Conservation (phyloP, 331 rosid species). For the Telfairia occidentalis region DNA sequence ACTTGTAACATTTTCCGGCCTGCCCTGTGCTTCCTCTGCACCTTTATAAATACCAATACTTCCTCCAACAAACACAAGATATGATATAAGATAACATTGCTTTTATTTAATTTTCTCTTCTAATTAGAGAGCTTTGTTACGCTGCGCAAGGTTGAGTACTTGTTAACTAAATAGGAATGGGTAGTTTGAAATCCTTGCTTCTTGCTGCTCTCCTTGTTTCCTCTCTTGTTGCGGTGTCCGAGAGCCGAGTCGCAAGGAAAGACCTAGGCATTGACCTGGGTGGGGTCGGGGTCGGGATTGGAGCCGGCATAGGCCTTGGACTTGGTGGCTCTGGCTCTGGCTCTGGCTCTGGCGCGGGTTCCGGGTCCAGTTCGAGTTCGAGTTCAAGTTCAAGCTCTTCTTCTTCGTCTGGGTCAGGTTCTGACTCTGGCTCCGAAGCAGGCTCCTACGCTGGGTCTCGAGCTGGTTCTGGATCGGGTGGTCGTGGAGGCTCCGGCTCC, state of each 20-base stretch:
- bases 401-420: too few relatives aligned
- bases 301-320: neutral
- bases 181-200: too few relatives aligned
- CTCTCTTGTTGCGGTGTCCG: neutral
- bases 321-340: neutral
- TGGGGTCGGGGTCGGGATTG: neutral
- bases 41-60: too few relatives aligned
- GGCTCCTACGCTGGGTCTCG: neutral
- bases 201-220: too few relatives aligned
- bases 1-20: too few relatives aligned
- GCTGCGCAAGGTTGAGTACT: too few relatives aligned
- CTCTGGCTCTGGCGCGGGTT: neutral
- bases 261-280: neutral
- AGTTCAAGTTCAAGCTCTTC: neutral
- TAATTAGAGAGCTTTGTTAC: too few relatives aligned
- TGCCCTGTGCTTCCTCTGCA: too few relatives aligned
- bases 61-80: too few relatives aligned
- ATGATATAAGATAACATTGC: too few relatives aligned
- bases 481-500: slow-evolving; percentile 18
- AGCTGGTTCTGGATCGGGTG: neutral
- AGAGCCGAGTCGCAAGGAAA: neutral
- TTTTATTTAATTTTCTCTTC: too few relatives aligned
- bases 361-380: neutral
- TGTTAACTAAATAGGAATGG: too few relatives aligned
- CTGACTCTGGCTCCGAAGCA: neutral